Base-by-base conservation (phyloP, 495 filamentous ascomycete genomes). In the Hypomontagnella submonticulosa region DNA sequence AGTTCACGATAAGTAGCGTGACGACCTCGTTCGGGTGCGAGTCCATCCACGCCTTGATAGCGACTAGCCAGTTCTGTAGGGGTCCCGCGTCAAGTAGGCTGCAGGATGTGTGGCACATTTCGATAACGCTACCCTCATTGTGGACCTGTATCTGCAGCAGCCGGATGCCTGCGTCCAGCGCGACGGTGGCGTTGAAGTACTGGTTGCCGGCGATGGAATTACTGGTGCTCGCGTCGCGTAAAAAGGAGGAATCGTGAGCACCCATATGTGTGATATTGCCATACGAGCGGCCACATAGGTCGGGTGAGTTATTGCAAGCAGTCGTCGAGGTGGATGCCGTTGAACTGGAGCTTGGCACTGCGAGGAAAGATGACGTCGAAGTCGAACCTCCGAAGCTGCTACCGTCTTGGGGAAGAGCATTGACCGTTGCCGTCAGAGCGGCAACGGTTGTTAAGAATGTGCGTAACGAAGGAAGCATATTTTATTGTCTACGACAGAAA, bases 131-230 rank as follows among this genome's bases (percentile, higher is more conserved):
- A 15, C 82, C 66, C 37, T 69, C 48, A 23, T 80, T 62, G 76
- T 92, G 89, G 7, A 90, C 87, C 72, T 93, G 89, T 15, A 78
- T 87, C 70, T 91, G 87, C 1, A 92, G 77, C 32, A 90, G 84
- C 7, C 90, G 85, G 57, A 92, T 82, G 9, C 90, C 90, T 16
- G 87, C 83, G 27, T 87, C 81, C 3, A 92, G 81, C 38, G 90
- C 88, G 0, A 80, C 76, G n/a, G 84, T 86, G 23, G 88, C 81
- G 66, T 86, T 82, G 74, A 84, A 82, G 68, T 82, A 88, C 69
- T 92, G 90, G 64, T 91, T 90, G 2, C 89, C 87, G 13, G 84
- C 79, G 5, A 84, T 75, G 12, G 84, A 79, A 52, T 83, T 80
- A 27, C 82, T 81, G 4, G 82, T 85, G 53, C 70, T 75, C 4